Evolutionary conservation across 2,329 filamentous ascomycete genomes (phyloP).

Genomic region (Dothidotthia symphoricarpi): DNA sequence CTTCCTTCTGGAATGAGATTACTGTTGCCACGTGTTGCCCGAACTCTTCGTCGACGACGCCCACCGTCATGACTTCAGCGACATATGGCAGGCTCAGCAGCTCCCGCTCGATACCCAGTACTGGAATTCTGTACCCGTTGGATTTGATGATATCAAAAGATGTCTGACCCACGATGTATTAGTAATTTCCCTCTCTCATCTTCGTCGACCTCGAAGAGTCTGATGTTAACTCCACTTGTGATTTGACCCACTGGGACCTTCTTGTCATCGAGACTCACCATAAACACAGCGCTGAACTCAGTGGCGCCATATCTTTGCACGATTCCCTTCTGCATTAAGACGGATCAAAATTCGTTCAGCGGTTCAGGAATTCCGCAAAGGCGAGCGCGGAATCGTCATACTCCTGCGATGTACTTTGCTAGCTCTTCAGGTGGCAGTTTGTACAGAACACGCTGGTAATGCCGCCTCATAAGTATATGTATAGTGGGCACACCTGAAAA

Average conservation of each 20-base stretch:
- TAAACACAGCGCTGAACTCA: constrained; percentile 47
- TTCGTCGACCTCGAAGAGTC: constrained; percentile 47
- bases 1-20: constrained; percentile 44
- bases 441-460: constrained; percentile 38
- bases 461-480: constrained; percentile 37
- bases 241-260: constrained; percentile 37
- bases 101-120: constrained; percentile 56
- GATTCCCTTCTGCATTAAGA: constrained; percentile 45
- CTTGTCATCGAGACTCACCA: constrained; percentile 38
- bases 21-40: constrained; percentile 57
- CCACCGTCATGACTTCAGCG: constrained; percentile 55
- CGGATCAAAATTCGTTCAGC: constrained; percentile 53
- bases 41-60: constrained; percentile 55
- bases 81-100: constrained; percentile 51
- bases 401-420: constrained; percentile 46
- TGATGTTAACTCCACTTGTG: constrained; percentile 43
- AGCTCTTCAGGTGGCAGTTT: constrained; percentile 30
- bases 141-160: constrained; percentile 57
- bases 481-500: constrained; percentile 42
- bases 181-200: constrained; percentile 51
- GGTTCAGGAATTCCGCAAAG: constrained; percentile 51
- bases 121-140: constrained; percentile 57
- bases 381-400: constrained; percentile 43
- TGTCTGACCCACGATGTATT: constrained; percentile 55
- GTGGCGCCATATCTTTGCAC: constrained; percentile 48